These are phyloP conservation scores for Excoecaria cochinchinensis DNA, from an alignment of 345 rosid species.

Conservation along the genomic window DNA sequence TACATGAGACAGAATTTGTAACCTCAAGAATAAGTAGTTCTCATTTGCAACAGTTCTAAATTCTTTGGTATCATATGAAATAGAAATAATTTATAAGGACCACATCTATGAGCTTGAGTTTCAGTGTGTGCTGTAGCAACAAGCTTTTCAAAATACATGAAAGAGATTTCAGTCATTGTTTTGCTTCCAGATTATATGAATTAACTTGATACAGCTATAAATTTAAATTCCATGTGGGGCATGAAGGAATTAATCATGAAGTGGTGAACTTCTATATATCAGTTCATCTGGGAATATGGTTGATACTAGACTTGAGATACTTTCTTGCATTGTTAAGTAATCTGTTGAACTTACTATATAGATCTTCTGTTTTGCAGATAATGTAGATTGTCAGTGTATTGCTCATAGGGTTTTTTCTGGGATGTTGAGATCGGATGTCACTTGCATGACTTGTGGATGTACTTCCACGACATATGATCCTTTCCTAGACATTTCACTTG, in stretches of 20 bases:
- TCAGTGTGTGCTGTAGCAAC: too few relatives aligned
- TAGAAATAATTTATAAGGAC: too few relatives aligned
- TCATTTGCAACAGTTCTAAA: not conserved
- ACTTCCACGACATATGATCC: conserved; percentile 35
- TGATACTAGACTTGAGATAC: not conserved
- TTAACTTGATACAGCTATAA: not conserved
- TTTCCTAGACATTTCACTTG: conserved; percentile 31
- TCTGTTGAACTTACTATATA: not conserved
- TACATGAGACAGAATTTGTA: not conserved
- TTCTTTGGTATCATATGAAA: not conserved
- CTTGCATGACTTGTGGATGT: conserved; percentile 33
- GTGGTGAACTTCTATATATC: conserved; percentile 1
- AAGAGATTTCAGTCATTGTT: not conserved
- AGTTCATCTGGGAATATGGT: not conserved
- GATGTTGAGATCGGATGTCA: conserved; percentile 32
- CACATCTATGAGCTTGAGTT: too few relatives aligned
- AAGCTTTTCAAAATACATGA: too few relatives aligned
- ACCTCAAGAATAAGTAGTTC: not conserved
- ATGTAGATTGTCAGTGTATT: conserved; percentile 30
- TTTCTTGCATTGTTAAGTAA: not conserved
- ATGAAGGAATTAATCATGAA: not conserved
- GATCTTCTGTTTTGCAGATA: conserved; percentile 21
- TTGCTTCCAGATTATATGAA: not conserved
- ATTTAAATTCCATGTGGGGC: not conserved
- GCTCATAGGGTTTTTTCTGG: conserved; percentile 34